Conservation (phyloP, 2,329 filamentous ascomycete species). For the Aspergillus viridinutans region DNA sequence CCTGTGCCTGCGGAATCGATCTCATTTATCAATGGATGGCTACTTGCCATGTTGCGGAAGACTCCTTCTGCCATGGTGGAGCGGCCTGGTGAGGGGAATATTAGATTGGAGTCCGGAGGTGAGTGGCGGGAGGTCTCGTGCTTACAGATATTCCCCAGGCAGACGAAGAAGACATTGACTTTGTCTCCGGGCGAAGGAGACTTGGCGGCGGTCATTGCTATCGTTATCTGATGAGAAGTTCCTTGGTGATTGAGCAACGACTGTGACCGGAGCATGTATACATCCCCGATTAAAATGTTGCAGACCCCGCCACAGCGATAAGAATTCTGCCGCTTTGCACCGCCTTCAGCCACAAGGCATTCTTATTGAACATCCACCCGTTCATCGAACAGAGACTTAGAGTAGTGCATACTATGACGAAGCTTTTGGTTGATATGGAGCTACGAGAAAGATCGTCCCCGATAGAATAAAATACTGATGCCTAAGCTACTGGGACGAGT, state of each 20-base stretch:
- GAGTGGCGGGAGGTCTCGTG: slow-evolving; percentile 11
- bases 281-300: not conserved
- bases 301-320: not conserved
- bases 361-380: not conserved
- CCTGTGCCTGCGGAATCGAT: slow-evolving; percentile 90
- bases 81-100: slow-evolving; percentile 44
- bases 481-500: not conserved
- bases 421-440: no score
- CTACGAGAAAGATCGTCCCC: not conserved
- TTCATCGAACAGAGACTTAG: no score
- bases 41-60: slow-evolving; percentile 67
- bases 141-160: slow-evolving; percentile 88
- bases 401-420: not conserved
- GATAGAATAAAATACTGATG: not conserved
- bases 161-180: slow-evolving; percentile 85
- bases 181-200: slow-evolving; percentile 13
- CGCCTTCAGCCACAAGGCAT: not conserved
- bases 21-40: slow-evolving; percentile 55
- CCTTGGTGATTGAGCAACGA: not conserved
- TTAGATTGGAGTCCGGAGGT: slow-evolving; percentile 4
- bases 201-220: slow-evolving; percentile 19
- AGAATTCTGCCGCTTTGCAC: not conserved
- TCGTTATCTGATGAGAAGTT: no score
- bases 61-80: slow-evolving; percentile 97
- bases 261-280: not conserved